These are phyloP conservation scores for Aureobasidium namibiae DNA, from an alignment of 2,329 filamentous ascomycete species.

Conservation along the genomic window DNA sequence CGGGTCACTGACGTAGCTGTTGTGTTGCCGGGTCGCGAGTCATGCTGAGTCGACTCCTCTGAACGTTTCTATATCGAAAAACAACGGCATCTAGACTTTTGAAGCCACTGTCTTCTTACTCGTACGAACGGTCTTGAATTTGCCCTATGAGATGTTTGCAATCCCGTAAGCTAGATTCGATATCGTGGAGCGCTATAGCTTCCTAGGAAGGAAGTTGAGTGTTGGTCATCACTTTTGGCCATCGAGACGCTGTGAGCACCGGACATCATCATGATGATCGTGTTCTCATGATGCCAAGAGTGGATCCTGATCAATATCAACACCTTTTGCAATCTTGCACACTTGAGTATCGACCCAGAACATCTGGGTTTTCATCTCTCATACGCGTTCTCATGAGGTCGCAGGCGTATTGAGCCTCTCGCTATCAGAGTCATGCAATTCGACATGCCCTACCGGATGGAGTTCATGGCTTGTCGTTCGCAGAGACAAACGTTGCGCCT, in stretches of 20 bases:
- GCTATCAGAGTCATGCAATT: background rate
- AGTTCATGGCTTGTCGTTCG: background rate
- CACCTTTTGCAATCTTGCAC: background rate
- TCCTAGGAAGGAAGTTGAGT: background rate
- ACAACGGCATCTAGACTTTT: background rate
- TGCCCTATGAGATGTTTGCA: background rate
- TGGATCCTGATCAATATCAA: background rate
- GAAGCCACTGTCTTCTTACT: background rate
- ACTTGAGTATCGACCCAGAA: background rate
- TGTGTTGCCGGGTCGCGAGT: background rate
- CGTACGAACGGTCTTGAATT: background rate
- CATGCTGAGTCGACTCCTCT: background rate
- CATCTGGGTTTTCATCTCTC: background rate
- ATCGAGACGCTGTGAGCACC: background rate
- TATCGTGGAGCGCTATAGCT: background rate
- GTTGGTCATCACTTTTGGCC: background rate
- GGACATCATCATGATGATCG: background rate
- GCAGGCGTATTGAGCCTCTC: background rate
- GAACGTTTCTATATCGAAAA: background rate
- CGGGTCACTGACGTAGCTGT: conserved; percentile 1
- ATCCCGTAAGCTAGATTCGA: background rate
- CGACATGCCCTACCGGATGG: background rate
- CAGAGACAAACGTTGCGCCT: background rate
- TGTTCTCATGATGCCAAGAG: background rate
- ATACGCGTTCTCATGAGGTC: background rate